Base-by-base conservation (phyloP, 2,329 filamentous ascomycete genomes). In the Phialophora chinensis region DNA sequence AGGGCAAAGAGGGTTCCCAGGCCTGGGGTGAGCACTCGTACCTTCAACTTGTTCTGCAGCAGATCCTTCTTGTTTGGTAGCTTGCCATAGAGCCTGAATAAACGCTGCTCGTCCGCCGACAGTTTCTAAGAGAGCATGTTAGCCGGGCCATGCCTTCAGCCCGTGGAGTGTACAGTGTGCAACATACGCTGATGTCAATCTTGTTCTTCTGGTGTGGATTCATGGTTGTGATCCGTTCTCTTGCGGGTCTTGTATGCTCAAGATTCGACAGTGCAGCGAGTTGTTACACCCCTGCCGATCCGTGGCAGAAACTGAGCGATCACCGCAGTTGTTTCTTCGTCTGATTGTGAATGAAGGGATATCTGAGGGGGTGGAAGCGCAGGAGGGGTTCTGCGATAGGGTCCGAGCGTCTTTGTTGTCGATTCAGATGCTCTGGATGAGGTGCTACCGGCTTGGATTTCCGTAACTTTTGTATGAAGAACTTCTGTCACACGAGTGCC, bases 161-260 rank as follows among this genome's bases (percentile, higher is more conserved):
- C 20, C 1, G 25, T 27, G 11, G 33, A 12, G 42, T 17, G 44
- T 59, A 25, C 2, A 11, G 27, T 49, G 29, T 53, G 49, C 12
- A 38, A 47, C 68, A 70, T 61, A 67, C 95, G 85, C 87, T 93
- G 82, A 97, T 86, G 82, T 99, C 95, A 76, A 98, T 87, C 86
- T 99, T 98, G 86, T 97, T 97, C 87, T 96, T 93, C 86, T 97
- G 92, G 80, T 93, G 92, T 74, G 94, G 94, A 80, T 97, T 97
- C 92, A 98, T 96, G 35, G 49, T 73, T 42, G 56, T 23, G n/a
- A 38, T 60, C 33, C 29, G 42, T 61, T 55, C 31, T 50, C 56
- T 25, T 44, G 42, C 38, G 4, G n/a, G 17, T 50, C 12, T 59
- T 35, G 27, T 25, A 35, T 33, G n/a, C 35, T 47, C n/a, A 7